Evolutionary conservation across 805 yeast genomes (phyloP).

Genomic region (Sugiyamaella americana): DNA sequence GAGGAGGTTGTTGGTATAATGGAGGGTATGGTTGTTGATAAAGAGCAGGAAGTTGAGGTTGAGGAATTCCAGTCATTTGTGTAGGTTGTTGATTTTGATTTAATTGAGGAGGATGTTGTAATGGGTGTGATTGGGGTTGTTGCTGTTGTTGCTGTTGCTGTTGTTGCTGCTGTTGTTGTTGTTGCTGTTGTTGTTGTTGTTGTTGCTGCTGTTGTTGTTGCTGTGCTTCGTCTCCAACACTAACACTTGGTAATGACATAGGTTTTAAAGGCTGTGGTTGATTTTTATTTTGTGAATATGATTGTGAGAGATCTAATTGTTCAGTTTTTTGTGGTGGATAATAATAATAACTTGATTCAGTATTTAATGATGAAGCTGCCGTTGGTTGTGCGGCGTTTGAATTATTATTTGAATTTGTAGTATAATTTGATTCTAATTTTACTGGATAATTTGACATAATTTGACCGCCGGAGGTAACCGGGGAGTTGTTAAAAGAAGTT

Average conservation of each 20-base stretch:
- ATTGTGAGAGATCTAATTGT: background rate
- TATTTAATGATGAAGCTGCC: background rate
- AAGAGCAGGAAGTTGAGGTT: slow-evolving; percentile 5
- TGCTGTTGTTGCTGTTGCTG: slow-evolving; percentile 10
- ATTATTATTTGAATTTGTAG: background rate
- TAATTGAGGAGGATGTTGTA: slow-evolving; percentile 3
- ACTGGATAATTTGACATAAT: background rate
- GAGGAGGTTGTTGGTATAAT: slow-evolving; percentile 5
- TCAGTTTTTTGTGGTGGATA: slow-evolving; percentile 1
- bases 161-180: slow-evolving; percentile 11
- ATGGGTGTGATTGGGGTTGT: slow-evolving; percentile 9
- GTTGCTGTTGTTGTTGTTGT: slow-evolving; percentile 9
- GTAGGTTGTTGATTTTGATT: slow-evolving; percentile 1
- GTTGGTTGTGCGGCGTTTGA: background rate
- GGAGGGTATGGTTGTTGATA: slow-evolving; percentile 10
- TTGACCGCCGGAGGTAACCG: background rate
- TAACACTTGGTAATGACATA: background rate
- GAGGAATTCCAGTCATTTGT: slow-evolving; percentile 2
- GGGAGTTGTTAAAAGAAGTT: background rate
- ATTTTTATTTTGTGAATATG: slow-evolving; percentile 1
- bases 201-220: slow-evolving; percentile 9
- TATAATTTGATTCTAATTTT: background rate
- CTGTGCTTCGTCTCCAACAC: slow-evolving; percentile 1
- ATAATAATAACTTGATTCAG: slow-evolving; percentile 8
- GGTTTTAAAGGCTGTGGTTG: slow-evolving; percentile 7